These are phyloP conservation scores for Tulasnella sp. DNA, from an alignment of 768 basidiomycete species.

Conservation along the genomic window DNA sequence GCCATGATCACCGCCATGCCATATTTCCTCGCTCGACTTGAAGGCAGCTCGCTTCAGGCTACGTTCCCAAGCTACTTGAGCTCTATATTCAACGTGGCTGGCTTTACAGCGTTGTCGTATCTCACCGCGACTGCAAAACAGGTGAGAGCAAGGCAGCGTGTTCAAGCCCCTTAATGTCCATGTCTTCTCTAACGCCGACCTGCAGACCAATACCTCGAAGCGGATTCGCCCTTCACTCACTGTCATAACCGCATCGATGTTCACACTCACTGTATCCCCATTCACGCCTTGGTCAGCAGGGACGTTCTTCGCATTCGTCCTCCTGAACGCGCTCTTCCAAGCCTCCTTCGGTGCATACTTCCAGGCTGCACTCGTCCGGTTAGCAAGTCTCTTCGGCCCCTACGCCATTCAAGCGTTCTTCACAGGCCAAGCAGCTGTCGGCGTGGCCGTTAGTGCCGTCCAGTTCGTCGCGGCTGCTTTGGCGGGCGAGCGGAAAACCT, in stretches of 20 bases:
- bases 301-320: slow-evolving; percentile 66
- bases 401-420: slow-evolving; percentile 60
- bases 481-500: slow-evolving; percentile 32
- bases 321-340: slow-evolving; percentile 62
- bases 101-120: slow-evolving; percentile 72
- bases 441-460: slow-evolving; percentile 44
- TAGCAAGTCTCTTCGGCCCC: slow-evolving; percentile 81
- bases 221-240: slow-evolving; percentile 55
- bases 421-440: slow-evolving; percentile 42
- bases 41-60: slow-evolving; percentile 57
- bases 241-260: slow-evolving; percentile 56
- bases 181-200: neutral
- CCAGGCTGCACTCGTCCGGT: slow-evolving; percentile 73
- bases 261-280: slow-evolving; percentile 68
- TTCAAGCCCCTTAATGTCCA: slow-evolving; percentile 20
- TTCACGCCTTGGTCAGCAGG: slow-evolving; percentile 58
- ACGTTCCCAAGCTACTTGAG: slow-evolving; percentile 71
- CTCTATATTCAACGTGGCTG: slow-evolving; percentile 61
- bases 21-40: slow-evolving; percentile 74
- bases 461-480: slow-evolving; percentile 41
- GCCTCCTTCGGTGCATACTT: slow-evolving; percentile 71
- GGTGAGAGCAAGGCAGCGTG: slow-evolving; percentile 47
- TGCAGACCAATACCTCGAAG: slow-evolving; percentile 62
- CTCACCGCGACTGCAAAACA: slow-evolving; percentile 70
- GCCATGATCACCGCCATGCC: slow-evolving; percentile 86